A percentile compares a stretch with the other conserved stretches of the same genome.
Conservation (phyloP, 2,329 filamentous ascomycete species). For the Bimuria novae-zelandiae region DNA sequence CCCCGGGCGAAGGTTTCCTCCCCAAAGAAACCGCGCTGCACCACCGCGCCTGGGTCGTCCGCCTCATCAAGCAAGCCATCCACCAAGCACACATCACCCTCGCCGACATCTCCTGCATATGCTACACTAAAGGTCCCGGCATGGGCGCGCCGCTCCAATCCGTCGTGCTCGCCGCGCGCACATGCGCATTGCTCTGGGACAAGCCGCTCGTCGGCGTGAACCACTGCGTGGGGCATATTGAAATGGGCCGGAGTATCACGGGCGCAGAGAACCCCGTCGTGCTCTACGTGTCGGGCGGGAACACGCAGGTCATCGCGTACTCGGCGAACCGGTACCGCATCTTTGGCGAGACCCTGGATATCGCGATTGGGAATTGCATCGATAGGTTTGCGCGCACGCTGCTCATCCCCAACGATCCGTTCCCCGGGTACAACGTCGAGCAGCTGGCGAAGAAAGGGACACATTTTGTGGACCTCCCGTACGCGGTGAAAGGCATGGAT, state of each 20-base stretch:
- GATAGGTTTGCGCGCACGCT: conserved; percentile 94
- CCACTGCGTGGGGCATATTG: conserved; percentile 97
- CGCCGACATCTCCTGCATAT: conserved; percentile 82
- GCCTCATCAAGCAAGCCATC: conserved; percentile 79
- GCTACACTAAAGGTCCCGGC: conserved; percentile 92
- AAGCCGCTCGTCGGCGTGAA: conserved; percentile 94
- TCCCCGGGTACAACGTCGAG: conserved; percentile 97
- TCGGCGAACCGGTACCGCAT: conserved; percentile 93
- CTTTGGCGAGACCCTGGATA: conserved; percentile 96
- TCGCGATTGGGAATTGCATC: conserved; percentile 95
- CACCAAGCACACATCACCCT: conserved; percentile 61
- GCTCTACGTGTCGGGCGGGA: conserved; percentile 92
- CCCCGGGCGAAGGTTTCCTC: conserved; percentile 90
- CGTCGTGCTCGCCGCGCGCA: conserved; percentile 83
- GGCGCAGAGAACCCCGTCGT: conserved; percentile 90
- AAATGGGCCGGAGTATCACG: conserved; percentile 95
- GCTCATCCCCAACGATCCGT: conserved; percentile 91
- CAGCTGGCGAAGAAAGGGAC: conserved; percentile 79
- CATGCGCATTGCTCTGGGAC: conserved; percentile 80
- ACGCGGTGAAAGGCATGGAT: conserved; percentile 98
- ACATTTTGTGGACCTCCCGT: conserved; percentile 82
- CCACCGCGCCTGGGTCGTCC: conserved; percentile 83
- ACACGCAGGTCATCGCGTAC: conserved; percentile 98
- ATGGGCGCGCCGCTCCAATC: conserved; percentile 93
- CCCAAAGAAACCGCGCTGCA: conserved; percentile 95